Evolutionary conservation across 495 filamentous ascomycete species (phyloP), one percentile per base, ranked within the genome.

Genomic region (Daldinia concentrica): DNA sequence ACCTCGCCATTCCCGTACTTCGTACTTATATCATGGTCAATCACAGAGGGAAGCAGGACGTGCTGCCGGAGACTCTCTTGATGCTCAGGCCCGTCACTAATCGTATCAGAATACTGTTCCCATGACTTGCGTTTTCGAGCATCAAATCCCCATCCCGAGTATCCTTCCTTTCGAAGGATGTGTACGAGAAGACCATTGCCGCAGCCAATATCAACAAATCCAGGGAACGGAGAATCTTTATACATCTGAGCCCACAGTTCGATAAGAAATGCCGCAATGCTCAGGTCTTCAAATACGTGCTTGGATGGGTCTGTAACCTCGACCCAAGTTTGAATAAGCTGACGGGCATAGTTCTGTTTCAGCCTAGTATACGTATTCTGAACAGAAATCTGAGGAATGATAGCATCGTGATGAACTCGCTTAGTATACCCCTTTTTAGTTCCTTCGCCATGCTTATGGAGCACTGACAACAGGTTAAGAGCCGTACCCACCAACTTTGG

Each of bases 121-220:
- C 95, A 99, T 0, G 92, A 92, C 76, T 93, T 97, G 57, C 95
- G 87, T 57, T 79, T 79, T 26, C 93, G 83, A 9, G 93, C 95
- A 79, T 99, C 95, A 75, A 98, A 97, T 1, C 95, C 96, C 86
- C 90, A 95, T 29, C 95, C 95, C 5, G 71, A 60, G 79, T 92
- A 98, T 5, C 94, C 95, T 82, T 98, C 94, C 72, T 85, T 83
- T 9, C 90, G 81, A 5, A 98, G 87, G 36, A 98, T 86, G 72
- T 95, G 87, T 11, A 97, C 92, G n/a, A 99, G 86, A 1, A 98
- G 86, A 14, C 95, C 95, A 76, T 98, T 98, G 5, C 95, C 95
- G 74, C 95, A 98, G 15, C 94, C 95, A 52, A 99, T 90, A 75
- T 98, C 96, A 9, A 98, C 92, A 74, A 99, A 99, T 5, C 95